Conservation (phyloP, 1,284 basidiomycete genomes). For the Cutaneotrichosporon curvatum region DNA sequence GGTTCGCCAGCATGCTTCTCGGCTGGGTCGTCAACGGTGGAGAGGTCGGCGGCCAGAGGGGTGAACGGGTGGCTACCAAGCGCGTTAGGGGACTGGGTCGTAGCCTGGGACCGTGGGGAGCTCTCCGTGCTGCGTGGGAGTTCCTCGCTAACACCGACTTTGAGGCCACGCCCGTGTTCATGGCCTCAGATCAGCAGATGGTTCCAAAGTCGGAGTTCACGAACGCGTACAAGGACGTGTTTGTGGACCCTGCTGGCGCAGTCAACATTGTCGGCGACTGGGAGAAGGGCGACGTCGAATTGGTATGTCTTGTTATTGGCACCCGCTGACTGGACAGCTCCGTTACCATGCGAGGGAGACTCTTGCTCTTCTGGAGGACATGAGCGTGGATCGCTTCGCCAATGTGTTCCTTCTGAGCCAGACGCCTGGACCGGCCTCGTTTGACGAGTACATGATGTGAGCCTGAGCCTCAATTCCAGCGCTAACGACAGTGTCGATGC, state of each 20-base stretch:
- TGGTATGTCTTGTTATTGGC: slow-evolving; percentile 29
- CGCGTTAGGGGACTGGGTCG: slow-evolving; percentile 49
- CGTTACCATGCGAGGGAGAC: slow-evolving; percentile 67
- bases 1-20: slow-evolving; percentile 66
- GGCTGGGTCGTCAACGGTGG: slow-evolving; percentile 66
- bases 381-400: slow-evolving; percentile 48
- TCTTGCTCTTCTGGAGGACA: slow-evolving; percentile 51
- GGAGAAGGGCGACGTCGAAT: slow-evolving; percentile 51
- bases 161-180: slow-evolving; percentile 56
- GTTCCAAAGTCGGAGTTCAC: slow-evolving; percentile 42
- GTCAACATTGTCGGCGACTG: slow-evolving; percentile 76
- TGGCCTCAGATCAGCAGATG: slow-evolving; percentile 46
- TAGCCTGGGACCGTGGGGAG: slow-evolving; percentile 46
- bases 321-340: slow-evolving; percentile 51
- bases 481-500: slow-evolving; percentile 55
- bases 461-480: slow-evolving; percentile 50
- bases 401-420: slow-evolving; percentile 42
- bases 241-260: slow-evolving; percentile 73
- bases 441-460: slow-evolving; percentile 65
- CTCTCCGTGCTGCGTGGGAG: slow-evolving; percentile 42
- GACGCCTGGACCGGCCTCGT: slow-evolving; percentile 56
- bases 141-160: slow-evolving; percentile 62
- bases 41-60: slow-evolving; percentile 44
- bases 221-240: slow-evolving; percentile 47
- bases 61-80: slow-evolving; percentile 24